Evolutionary conservation across 148 eudicot genomes (phyloP), one percentile per base, ranked within the genome.

Genomic region (Oxyria digyna): DNA sequence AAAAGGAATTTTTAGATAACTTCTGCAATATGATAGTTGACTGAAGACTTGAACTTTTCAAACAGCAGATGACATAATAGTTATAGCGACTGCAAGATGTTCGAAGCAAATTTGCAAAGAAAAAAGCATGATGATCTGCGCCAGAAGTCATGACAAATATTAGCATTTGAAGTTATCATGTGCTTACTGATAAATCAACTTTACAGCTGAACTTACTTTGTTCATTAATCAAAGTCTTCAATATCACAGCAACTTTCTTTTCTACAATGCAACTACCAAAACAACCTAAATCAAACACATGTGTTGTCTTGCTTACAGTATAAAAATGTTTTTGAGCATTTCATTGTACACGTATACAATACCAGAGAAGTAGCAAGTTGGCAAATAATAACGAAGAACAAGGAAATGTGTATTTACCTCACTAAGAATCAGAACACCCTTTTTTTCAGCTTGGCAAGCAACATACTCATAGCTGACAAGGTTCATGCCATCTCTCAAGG

Each of bases 401-500:
- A 63, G 21, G 41, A 63, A 41, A 32, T 63, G 27, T 38, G 26
- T n/a, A 41, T 78, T n/a, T 87, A 93, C 98, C 80, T 93, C 98
- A 74, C 96, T 93, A 57, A 93, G 89, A 80, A 93, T 89, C 69
- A 93, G 91, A 50, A 93, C 98, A 64, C 98, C 96, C 73, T 81
- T 87, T 80, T 87, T 93, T 35, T 74, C 80, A 77, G 86, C 95
- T 84, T 93, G 98, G 83, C 98, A 93, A 62, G 98, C 96, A 72
- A 90, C 95, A 75, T 79, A 93, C 78, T 93, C 98, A 79, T 87
- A 93, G 86, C 96, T 87, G 73, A 89, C 98, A 43, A 89, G 87
- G 84, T 93, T 93, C 98, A 93, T 93, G 74, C 98, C 96, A 78
- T 93, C 98, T 67, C 96, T 82, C 84, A 93, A 80, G 38, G 98